Evolutionary conservation across 345 rosid species (phyloP), one percentile per base, ranked within the genome.

Genomic region (Hevea brasiliensis): DNA sequence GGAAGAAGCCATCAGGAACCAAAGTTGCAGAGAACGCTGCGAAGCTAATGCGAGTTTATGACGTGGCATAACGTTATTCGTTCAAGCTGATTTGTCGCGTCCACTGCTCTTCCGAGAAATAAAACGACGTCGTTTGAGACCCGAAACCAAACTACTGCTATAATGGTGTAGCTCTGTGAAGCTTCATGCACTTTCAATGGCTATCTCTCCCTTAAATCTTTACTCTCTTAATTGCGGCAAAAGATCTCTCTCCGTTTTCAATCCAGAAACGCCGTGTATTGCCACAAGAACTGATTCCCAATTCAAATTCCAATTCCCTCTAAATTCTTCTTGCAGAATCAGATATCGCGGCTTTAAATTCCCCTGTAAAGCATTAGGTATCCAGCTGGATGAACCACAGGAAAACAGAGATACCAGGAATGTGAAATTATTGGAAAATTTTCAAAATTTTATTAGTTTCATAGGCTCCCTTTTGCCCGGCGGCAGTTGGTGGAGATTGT

Each of bases 401-500:
- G 58, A 67, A 24, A 20, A 8, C 27, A 40, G 24, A 35, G 23
- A 23, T 24, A 35, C 12, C 48, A 72, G 47, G 35, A 60, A 8
- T 58, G 9, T 27, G 45, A 44, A 60, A 15, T 65, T 44, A 23
- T 23, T 14, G 3, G 61, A n/a, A 17, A 44, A 55, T 6, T 27
- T 69, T 29, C 32, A 37, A 20, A 67, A 61, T 8, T 18, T 73
- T 59, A 24, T 56, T 7, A 26, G 47, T 17, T 53, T 0, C 67
- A 40, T 62, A 32, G 27, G 60, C 20, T 72, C 77, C 48, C 10
- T 66, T 48, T 17, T 74, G 41, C 65, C 61, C 3, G 76, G 83
- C 10, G 76, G 83, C n/a, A 42, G 57, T 29, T 84, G 84, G 83
- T 84, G 88, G 88, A 74, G 44, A 40, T 65, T 85, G 75, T 26